Percentiles rank a stretch among this genome's conserved stretches.
phyloP scores from a whole-genome alignment of 495 filamentous ascomycete genomes.

The Amniculicola lignicola region DNA sequence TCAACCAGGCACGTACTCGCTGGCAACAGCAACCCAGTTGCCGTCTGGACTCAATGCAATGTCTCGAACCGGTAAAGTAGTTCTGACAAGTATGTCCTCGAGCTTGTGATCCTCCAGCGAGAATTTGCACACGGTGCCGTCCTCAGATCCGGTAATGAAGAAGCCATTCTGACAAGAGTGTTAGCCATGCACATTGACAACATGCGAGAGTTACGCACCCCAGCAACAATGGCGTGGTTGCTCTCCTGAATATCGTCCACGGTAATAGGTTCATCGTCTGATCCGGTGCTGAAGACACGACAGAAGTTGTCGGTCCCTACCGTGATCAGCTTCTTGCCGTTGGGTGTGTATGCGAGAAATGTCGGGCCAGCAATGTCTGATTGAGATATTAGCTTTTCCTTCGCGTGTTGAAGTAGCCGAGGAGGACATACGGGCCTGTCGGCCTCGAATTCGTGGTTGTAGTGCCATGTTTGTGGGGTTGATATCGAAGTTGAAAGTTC shows the following conservation, averaged over 20 bases:
- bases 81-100: slow-evolving; percentile 76
- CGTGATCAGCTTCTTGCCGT: slow-evolving; percentile 71
- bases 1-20: slow-evolving; percentile 60
- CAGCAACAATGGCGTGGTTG: slow-evolving; percentile 71
- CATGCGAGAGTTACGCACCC: slow-evolving; percentile 48
- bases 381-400: background rate
- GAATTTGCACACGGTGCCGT: slow-evolving; percentile 89
- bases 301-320: slow-evolving; percentile 87
- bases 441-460: slow-evolving; percentile 40
- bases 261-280: slow-evolving; percentile 83
- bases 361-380: slow-evolving; percentile 67
- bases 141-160: slow-evolving; percentile 85
- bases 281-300: slow-evolving; percentile 83
- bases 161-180: slow-evolving; percentile 60
- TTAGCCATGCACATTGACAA: background rate
- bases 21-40: slow-evolving; percentile 90
- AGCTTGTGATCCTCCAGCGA: slow-evolving; percentile 70
- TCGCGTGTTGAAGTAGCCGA: background rate
- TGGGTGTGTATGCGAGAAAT: slow-evolving; percentile 63
- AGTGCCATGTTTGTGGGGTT: slow-evolving; percentile 19
- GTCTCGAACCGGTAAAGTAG: slow-evolving; percentile 78
- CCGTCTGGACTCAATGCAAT: slow-evolving; percentile 78
- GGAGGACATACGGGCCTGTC: slow-evolving; percentile 48
- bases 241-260: slow-evolving; percentile 84
- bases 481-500: slow-evolving; percentile 1